A percentile compares a stretch with the other conserved stretches of the same genome.
These are phyloP conservation scores for Tetrastigma voinierianum DNA, from an alignment of 164 flowering plant genomes.

Conservation along the genomic window DNA sequence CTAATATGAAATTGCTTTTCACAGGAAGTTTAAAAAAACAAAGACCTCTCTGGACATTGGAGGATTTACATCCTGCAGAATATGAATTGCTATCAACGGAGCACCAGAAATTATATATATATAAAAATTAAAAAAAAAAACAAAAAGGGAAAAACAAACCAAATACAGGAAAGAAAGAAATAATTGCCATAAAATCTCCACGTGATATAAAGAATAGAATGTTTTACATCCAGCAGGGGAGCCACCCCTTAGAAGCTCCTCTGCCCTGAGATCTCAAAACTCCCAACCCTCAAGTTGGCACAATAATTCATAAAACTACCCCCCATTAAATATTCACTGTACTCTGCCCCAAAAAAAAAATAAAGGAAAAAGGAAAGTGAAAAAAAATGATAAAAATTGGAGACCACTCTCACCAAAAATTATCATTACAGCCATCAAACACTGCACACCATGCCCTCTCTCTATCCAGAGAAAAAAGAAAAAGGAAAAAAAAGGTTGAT, in stretches of 20 bases:
- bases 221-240: slow-evolving; percentile 6
- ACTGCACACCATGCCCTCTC: background rate
- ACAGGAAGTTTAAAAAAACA: no score
- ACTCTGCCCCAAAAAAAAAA: background rate
- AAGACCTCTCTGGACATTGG: no score
- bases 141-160: background rate
- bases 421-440: slow-evolving; percentile 9
- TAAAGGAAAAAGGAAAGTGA: background rate
- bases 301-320: background rate
- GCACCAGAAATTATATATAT: no score
- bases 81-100: no score
- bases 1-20: no score
- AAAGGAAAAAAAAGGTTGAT: background rate
- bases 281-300: background rate
- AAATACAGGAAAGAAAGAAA: no score
- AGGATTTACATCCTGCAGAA: no score
- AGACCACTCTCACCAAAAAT: slow-evolving; percentile 7
- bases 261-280: slow-evolving; percentile 1
- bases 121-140: no score
- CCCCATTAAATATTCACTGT: background rate
- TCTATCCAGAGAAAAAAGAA: background rate
- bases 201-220: slow-evolving; percentile 9
- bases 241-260: background rate
- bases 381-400: background rate
- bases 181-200: background rate